A percentile compares a stretch with the other conserved stretches of the same genome.
These are phyloP conservation scores for Imleria badia DNA, from an alignment of 768 basidiomycete genomes.

Conservation along the genomic window DNA sequence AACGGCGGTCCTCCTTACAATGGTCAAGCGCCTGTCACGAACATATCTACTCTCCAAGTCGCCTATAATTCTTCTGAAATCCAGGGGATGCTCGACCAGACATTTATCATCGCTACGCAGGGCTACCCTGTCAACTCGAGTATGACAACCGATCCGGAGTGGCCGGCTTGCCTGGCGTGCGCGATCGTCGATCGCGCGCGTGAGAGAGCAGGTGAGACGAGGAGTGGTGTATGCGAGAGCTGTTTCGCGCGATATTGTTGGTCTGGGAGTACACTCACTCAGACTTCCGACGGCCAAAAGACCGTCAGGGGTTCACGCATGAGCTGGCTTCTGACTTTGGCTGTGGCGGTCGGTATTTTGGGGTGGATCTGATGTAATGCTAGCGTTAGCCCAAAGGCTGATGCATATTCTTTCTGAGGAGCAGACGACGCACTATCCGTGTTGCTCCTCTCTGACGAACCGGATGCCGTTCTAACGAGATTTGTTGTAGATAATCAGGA, in stretches of 20 bases:
- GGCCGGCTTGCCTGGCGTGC: constrained; percentile 52
- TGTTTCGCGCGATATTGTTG: constrained; percentile 37
- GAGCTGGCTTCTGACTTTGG: constrained; percentile 8
- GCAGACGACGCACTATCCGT: no score
- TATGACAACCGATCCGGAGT: constrained; percentile 37
- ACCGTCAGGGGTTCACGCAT: neutral
- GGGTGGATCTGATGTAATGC: no score
- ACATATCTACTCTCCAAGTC: constrained; percentile 41
- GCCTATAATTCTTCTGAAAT: constrained; percentile 38
- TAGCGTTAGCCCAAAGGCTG: no score
- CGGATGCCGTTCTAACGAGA: no score
- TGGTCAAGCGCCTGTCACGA: constrained; percentile 39
- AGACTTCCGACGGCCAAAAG: neutral
- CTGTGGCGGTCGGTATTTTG: neutral
- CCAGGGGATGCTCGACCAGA: constrained; percentile 47
- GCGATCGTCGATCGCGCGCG: constrained; percentile 50
- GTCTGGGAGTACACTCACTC: constrained; percentile 11
- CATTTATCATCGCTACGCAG: constrained; percentile 43
- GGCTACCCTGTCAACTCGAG: constrained; percentile 34
- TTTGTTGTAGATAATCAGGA: no score
- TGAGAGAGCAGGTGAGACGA: constrained; percentile 17
- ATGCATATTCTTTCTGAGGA: no score
- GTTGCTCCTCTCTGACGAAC: no score
- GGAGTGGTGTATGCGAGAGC: constrained; percentile 32
- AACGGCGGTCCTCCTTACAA: constrained; percentile 48